phyloP scores from a whole-genome alignment of 1,139 yeast species.

The Debaryomyces singareniensis region DNA sequence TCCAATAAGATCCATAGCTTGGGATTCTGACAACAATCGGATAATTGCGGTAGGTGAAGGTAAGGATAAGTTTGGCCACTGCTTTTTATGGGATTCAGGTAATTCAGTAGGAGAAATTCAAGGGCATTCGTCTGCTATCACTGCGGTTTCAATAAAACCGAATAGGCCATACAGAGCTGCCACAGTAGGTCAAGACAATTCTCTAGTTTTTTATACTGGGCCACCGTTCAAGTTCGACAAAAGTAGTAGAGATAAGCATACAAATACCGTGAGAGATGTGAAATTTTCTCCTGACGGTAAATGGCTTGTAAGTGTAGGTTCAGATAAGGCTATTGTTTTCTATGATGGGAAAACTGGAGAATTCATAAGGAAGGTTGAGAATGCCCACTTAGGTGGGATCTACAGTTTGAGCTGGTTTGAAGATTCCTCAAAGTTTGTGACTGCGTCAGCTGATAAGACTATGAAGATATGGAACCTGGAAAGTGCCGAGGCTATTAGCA shows the following conservation, averaged over 20 bases:
- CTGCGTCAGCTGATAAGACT: slow-evolving; percentile 80
- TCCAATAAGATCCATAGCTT: slow-evolving; percentile 73
- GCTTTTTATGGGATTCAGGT: slow-evolving; percentile 91
- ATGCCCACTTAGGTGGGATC: slow-evolving; percentile 72
- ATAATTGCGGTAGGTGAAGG: slow-evolving; percentile 95
- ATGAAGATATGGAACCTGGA: slow-evolving; percentile 58
- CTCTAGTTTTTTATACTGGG: slow-evolving; percentile 79
- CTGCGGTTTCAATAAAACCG: slow-evolving; percentile 82
- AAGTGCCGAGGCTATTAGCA: slow-evolving; percentile 14
- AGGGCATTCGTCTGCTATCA: slow-evolving; percentile 84
- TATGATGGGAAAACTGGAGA: slow-evolving; percentile 92
- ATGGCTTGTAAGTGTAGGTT: slow-evolving; percentile 73
- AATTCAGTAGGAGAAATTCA: slow-evolving; percentile 92
- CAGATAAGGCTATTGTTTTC: slow-evolving; percentile 70
- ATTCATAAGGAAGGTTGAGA: slow-evolving; percentile 45
- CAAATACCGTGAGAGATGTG: slow-evolving; percentile 76
- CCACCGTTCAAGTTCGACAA: slow-evolving; percentile 87
- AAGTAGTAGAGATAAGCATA: slow-evolving; percentile 68
- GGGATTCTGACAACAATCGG: slow-evolving; percentile 88
- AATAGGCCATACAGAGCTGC: slow-evolving; percentile 91
- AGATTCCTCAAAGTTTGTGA: slow-evolving; percentile 56
- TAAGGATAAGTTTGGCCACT: slow-evolving; percentile 85
- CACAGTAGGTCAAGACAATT: slow-evolving; percentile 85
- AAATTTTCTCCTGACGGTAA: slow-evolving; percentile 76
- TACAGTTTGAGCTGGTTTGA: slow-evolving; percentile 70